These are phyloP conservation scores for Termitomyces titanicus DNA, from an alignment of 768 basidiomycete genomes.

Conservation along the genomic window DNA sequence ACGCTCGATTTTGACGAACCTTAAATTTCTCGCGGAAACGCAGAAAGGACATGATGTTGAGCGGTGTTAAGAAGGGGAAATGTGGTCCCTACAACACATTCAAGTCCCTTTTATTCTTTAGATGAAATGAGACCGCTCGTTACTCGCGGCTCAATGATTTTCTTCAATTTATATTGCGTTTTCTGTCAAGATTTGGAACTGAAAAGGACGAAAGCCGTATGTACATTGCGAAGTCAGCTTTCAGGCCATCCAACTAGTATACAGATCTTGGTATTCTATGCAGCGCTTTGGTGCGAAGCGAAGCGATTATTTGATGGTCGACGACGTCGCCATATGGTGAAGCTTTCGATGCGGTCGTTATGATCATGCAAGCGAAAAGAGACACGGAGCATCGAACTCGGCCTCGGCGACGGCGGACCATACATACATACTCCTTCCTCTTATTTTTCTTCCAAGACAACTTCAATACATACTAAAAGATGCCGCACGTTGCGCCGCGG, in stretches of 20 bases:
- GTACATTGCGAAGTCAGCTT: no score
- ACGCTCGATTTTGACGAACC: conserved; percentile 7
- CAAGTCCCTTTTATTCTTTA: not conserved
- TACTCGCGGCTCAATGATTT: conserved; percentile 7
- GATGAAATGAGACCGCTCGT: not conserved
- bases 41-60: not conserved
- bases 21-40: conserved; percentile 1
- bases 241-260: not conserved
- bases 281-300: not conserved
- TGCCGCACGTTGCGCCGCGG: not conserved
- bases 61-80: not conserved
- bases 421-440: no score
- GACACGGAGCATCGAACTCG: not conserved
- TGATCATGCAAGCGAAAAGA: no score
- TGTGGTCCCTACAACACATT: no score
- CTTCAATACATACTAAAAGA: no score
- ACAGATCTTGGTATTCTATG: not conserved
- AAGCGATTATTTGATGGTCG: no score
- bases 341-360: no score
- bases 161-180: conserved; percentile 2
- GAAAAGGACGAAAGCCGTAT: not conserved
- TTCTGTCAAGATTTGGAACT: no score
- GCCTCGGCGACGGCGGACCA: no score
- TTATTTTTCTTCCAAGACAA: no score
- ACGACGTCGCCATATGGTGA: no score